Evolutionary conservation across 352 stramenopile species (phyloP).

Genomic region (Pythium oligandrum): DNA sequence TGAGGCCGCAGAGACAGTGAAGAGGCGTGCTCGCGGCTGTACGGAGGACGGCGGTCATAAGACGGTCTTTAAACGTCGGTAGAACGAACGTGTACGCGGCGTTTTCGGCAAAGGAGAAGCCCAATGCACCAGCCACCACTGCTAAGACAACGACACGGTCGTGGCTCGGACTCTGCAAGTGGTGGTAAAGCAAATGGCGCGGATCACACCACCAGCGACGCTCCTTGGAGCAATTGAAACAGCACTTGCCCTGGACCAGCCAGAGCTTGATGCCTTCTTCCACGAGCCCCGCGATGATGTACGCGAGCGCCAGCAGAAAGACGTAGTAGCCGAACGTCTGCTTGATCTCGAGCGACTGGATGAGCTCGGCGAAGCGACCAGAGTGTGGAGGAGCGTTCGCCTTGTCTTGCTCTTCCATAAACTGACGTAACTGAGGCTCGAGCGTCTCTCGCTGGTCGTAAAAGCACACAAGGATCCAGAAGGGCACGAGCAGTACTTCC

Average conservation of each 20-base stretch:
- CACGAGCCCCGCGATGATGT: constrained; percentile 53
- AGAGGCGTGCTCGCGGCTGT: constrained; percentile 39
- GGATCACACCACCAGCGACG: constrained; percentile 42
- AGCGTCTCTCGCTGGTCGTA: constrained; percentile 46
- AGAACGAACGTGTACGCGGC: constrained; percentile 36
- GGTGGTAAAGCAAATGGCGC: constrained; percentile 37
- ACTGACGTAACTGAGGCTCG: constrained; percentile 30
- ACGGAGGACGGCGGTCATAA: constrained; percentile 37
- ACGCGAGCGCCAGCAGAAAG: constrained; percentile 46
- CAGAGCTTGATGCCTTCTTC: constrained; percentile 69
- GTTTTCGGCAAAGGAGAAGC: constrained; percentile 67
- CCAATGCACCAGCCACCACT: constrained; percentile 40
- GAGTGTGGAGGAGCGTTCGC: constrained; percentile 10
- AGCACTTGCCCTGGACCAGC: constrained; percentile 52
- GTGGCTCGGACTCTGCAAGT: constrained; percentile 41
- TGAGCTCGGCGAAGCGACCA: constrained; percentile 33
- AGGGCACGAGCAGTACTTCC: constrained; percentile 31
- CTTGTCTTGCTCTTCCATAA: constrained; percentile 17
- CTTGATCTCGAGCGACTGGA: constrained; percentile 42
- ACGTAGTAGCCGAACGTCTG: constrained; percentile 61
- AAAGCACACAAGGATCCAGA: constrained; percentile 49
- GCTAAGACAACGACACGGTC: constrained; percentile 54
- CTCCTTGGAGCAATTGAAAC: constrained; percentile 18
- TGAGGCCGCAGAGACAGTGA: constrained; percentile 55
- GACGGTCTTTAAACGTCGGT: constrained; percentile 24